A percentile compares a stretch with the other conserved stretches of the same genome.
phyloP scores from a whole-genome alignment of 805 yeast species.

The Sugiyamaella smithiae region DNA sequence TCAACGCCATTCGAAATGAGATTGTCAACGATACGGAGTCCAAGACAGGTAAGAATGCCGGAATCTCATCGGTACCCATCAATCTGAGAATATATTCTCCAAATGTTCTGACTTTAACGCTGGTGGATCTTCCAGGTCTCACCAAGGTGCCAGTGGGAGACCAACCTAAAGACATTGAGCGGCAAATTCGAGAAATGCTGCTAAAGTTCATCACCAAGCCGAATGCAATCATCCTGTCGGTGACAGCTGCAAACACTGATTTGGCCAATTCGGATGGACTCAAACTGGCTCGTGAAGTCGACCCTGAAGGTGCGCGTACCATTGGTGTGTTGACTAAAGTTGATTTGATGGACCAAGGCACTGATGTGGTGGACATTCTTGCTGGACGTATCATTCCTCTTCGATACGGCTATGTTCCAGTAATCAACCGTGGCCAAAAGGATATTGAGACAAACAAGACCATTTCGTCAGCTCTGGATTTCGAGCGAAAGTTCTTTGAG shows the following conservation, averaged over 20 bases:
- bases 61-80: slow-evolving; percentile 90
- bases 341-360: slow-evolving; percentile 97
- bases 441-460: slow-evolving; percentile 89
- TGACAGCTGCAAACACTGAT: slow-evolving; percentile 95
- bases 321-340: slow-evolving; percentile 96
- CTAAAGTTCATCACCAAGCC: slow-evolving; percentile 93
- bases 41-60: slow-evolving; percentile 67
- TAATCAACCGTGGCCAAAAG: slow-evolving; percentile 93
- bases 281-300: slow-evolving; percentile 95
- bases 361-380: slow-evolving; percentile 92
- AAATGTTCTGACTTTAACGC: slow-evolving; percentile 85
- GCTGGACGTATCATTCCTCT: slow-evolving; percentile 95
- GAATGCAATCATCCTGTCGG: slow-evolving; percentile 90
- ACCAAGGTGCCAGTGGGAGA: slow-evolving; percentile 99
- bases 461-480: slow-evolving; percentile 79
- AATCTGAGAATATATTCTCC: slow-evolving; percentile 92
- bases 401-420: slow-evolving; percentile 95
- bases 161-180: slow-evolving; percentile 96
- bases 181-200: slow-evolving; percentile 88
- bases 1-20: slow-evolving; percentile 84
- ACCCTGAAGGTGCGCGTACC: slow-evolving; percentile 93
- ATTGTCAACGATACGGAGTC: slow-evolving; percentile 89
- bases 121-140: slow-evolving; percentile 95
- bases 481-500: slow-evolving; percentile 80
- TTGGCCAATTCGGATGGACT: slow-evolving; percentile 95